A percentile compares a stretch with the other conserved stretches of the same genome.
These are phyloP conservation scores for Lasiodiplodia theobromae DNA, from an alignment of 2,329 filamentous ascomycete genomes.

Conservation along the genomic window DNA sequence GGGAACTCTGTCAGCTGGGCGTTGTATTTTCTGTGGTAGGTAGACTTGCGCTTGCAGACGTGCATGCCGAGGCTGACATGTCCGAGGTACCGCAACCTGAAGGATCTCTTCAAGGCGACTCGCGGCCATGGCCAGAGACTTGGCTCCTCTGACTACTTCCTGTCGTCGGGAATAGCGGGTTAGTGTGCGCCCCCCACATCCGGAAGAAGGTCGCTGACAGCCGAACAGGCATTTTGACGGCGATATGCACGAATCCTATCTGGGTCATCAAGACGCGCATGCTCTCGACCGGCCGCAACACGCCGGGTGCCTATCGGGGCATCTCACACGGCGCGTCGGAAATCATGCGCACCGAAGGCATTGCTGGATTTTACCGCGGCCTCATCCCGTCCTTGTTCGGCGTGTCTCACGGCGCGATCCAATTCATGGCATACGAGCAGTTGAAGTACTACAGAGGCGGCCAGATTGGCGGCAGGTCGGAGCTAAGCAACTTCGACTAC, in stretches of 20 bases:
- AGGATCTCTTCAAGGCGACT: slow-evolving; percentile 58
- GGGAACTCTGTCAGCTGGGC: slow-evolving; percentile 93
- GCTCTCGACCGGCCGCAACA: slow-evolving; percentile 80
- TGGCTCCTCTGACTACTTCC: slow-evolving; percentile 76
- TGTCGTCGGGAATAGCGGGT: slow-evolving; percentile 72
- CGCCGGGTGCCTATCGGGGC: slow-evolving; percentile 79
- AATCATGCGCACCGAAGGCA: slow-evolving; percentile 75
- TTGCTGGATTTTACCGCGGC: slow-evolving; percentile 85
- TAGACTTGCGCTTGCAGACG: neutral
- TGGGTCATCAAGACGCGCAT: slow-evolving; percentile 99
- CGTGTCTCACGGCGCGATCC: slow-evolving; percentile 89
- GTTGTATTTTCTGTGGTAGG: slow-evolving; percentile 79
- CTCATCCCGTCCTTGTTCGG: slow-evolving; percentile 83
- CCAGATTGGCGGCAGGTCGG: slow-evolving; percentile 38
- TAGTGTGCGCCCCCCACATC: slow-evolving; percentile 33
- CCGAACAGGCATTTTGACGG: slow-evolving; percentile 72
- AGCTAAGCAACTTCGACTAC: slow-evolving; percentile 75
- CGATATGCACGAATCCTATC: slow-evolving; percentile 88
- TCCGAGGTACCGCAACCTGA: slow-evolving; percentile 63
- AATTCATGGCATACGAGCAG: slow-evolving; percentile 93
- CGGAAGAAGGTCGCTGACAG: slow-evolving; percentile 34
- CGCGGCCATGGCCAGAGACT: slow-evolving; percentile 54
- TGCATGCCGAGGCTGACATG: neutral
- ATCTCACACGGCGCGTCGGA: slow-evolving; percentile 74
- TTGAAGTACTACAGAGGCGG: slow-evolving; percentile 67